phyloP scores from a whole-genome alignment of 306 rosid species.

The Dicorynia guianensis region DNA sequence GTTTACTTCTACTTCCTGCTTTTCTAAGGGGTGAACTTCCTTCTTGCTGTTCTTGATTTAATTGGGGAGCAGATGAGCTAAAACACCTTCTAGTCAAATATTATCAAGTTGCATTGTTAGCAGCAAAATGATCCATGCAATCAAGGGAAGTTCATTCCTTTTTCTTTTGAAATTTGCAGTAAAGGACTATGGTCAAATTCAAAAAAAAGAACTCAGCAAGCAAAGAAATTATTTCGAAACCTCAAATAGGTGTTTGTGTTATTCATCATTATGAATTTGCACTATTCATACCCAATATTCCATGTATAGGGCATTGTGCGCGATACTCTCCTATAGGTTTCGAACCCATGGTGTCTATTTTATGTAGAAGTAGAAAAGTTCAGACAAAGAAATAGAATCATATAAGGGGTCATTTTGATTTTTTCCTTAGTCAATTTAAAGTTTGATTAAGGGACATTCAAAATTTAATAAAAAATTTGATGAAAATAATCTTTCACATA shows the following conservation, averaged over 20 bases:
- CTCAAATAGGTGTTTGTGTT: constrained; percentile 42
- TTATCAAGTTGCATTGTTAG: constrained; percentile 27
- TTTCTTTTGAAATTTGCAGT: constrained; percentile 37
- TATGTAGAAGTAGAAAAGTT: constrained; percentile 44
- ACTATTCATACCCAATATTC: constrained; percentile 33
- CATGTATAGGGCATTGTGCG: constrained; percentile 56
- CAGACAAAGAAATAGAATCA: too few relatives aligned
- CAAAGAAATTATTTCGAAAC: constrained; percentile 31
- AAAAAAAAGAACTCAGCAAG: constrained; percentile 31
- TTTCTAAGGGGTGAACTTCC: constrained; percentile 93
- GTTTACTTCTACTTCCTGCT: constrained; percentile 94
- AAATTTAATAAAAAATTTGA: too few relatives aligned
- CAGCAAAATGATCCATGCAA: constrained; percentile 39
- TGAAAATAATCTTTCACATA: too few relatives aligned
- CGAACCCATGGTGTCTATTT: constrained; percentile 50
- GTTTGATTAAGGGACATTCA: too few relatives aligned
- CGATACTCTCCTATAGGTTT: constrained; percentile 50
- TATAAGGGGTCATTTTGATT: too few relatives aligned
- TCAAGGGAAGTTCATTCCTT: constrained; percentile 23
- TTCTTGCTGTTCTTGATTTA: constrained; percentile 94
- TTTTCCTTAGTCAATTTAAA: too few relatives aligned
- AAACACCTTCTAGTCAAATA: constrained; percentile 22
- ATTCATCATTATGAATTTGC: constrained; percentile 36
- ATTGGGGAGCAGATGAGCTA: constrained; percentile 94
- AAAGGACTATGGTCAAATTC: constrained; percentile 39